These are phyloP conservation scores for Hypomontagnella submonticulosa DNA, from an alignment of 495 filamentous ascomycete species.

Conservation along the genomic window DNA sequence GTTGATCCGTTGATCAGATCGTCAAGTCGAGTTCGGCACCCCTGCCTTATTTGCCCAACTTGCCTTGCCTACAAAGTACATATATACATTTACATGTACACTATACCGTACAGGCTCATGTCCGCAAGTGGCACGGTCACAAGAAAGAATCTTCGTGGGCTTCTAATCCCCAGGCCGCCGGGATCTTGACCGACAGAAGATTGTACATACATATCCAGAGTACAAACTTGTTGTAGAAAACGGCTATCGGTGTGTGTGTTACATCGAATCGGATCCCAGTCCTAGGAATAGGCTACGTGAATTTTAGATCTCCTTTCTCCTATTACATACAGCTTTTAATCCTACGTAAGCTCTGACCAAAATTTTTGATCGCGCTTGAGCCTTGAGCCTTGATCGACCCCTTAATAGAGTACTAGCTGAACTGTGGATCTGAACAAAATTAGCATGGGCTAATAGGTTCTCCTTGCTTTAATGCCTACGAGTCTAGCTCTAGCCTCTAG, in stretches of 20 bases:
- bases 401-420: constrained; percentile 41
- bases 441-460: constrained; percentile 20
- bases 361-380: constrained; percentile 17
- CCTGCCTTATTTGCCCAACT: background rate
- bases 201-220: background rate
- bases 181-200: constrained; percentile 22
- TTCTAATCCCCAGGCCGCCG: constrained; percentile 17
- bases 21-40: constrained; percentile 24
- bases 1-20: constrained; percentile 43
- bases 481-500: constrained; percentile 28
- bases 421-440: constrained; percentile 42
- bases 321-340: constrained; percentile 23
- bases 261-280: constrained; percentile 3
- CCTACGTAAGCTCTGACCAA: constrained; percentile 25
- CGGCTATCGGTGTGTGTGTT: constrained; percentile 2
- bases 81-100: background rate
- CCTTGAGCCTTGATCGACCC: constrained; percentile 25
- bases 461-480: constrained; percentile 8
- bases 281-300: constrained; percentile 6
- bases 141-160: background rate
- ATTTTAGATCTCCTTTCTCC: constrained; percentile 16
- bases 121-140: constrained; percentile 12
- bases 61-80: too few relatives aligned
- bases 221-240: background rate
- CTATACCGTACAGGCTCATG: constrained; percentile 6